These are phyloP conservation scores for Ustilago loliicola DNA, from an alignment of 1,284 basidiomycete genomes.

Conservation along the genomic window DNA sequence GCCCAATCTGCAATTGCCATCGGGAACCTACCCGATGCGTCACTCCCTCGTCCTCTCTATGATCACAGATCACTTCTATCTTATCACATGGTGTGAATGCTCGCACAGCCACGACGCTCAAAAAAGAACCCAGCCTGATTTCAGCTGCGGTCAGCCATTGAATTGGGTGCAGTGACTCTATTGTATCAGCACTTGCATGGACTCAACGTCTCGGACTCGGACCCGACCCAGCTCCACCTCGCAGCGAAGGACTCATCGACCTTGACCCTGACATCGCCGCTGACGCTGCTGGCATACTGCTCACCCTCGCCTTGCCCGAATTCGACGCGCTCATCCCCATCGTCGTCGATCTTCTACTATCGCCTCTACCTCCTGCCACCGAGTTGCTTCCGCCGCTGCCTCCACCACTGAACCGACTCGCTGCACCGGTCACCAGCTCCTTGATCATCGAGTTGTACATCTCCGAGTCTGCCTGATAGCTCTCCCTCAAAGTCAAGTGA, in stretches of 20 bases:
- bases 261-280: constrained; percentile 26
- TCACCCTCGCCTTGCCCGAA: constrained; percentile 30
- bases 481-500: constrained; percentile 64
- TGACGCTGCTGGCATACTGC: constrained; percentile 25
- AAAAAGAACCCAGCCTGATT: too few species aligned
- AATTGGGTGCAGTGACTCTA: too few species aligned
- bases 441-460: constrained; percentile 69
- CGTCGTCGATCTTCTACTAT: constrained; percentile 32
- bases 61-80: neutral
- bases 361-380: constrained; percentile 27
- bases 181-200: neutral
- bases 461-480: constrained; percentile 63
- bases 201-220: constrained; percentile 23
- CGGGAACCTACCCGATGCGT: neutral
- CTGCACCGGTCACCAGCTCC: constrained; percentile 66
- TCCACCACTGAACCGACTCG: constrained; percentile 44
- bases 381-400: constrained; percentile 20
- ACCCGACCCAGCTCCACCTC: constrained; percentile 30
- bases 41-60: neutral
- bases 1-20: neutral
- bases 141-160: too few species aligned
- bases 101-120: too few species aligned
- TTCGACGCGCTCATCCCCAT: constrained; percentile 26
- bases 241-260: constrained; percentile 33
- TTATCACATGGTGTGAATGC: too few species aligned